These are phyloP conservation scores for Arthrobotrys megalospora DNA, from an alignment of 2,329 filamentous ascomycete genomes.

Conservation along the genomic window DNA sequence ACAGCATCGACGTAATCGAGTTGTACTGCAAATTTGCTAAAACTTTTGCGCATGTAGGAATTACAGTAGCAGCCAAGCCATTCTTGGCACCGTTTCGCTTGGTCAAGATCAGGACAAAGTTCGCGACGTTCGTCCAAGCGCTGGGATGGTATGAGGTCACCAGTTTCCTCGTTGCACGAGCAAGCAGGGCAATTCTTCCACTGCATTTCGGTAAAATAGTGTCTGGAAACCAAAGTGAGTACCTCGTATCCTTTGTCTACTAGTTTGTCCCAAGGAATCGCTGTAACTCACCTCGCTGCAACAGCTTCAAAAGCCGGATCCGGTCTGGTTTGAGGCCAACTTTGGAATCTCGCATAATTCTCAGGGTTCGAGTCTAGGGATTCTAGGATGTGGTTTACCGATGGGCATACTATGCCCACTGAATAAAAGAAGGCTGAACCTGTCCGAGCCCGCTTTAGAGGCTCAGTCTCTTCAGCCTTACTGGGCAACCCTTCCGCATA, in stretches of 20 bases:
- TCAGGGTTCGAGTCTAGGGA: background rate
- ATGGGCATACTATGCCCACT: background rate
- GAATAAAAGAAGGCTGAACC: no score
- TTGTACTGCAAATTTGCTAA: background rate
- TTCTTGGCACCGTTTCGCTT: background rate
- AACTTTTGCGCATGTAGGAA: background rate
- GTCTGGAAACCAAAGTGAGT: background rate
- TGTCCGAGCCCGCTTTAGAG: no score
- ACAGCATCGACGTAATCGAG: no score
- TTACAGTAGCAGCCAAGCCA: background rate
- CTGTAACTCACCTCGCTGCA: background rate
- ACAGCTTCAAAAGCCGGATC: background rate
- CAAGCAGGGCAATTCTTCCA: background rate
- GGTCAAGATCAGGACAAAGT: no score
- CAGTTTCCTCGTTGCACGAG: background rate
- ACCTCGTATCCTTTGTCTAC: background rate
- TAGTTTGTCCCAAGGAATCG: background rate
- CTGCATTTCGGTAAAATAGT: background rate
- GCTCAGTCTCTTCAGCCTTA: no score
- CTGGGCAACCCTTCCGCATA: no score
- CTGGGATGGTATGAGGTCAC: no score
- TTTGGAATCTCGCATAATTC: background rate
- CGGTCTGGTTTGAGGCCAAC: background rate
- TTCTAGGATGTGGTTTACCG: background rate
- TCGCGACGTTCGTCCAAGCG: no score